A percentile compares a stretch with the other conserved stretches of the same genome.
These are phyloP conservation scores for Kazachstania kunashirensis DNA, from an alignment of 805 yeast species.

Conservation along the genomic window DNA sequence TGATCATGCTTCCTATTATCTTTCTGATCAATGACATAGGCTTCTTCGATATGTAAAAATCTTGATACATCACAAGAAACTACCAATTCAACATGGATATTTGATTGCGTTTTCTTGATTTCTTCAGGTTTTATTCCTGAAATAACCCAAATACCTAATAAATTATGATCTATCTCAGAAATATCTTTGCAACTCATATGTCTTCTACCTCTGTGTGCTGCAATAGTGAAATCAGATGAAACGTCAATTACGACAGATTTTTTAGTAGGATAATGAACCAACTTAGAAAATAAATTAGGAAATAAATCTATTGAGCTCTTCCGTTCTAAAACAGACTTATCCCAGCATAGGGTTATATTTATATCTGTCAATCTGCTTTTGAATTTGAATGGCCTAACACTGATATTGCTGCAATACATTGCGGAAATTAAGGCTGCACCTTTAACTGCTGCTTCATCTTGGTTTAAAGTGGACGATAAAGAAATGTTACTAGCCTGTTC, in stretches of 20 bases:
- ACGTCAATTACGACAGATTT: constrained; percentile 89
- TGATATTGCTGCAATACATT: constrained; percentile 2
- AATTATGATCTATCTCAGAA: constrained; percentile 20
- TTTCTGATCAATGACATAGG: constrained; percentile 82
- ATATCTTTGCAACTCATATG: neutral
- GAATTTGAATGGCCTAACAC: constrained; percentile 48
- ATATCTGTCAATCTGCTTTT: neutral
- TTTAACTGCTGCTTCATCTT: constrained; percentile 97
- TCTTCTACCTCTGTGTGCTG: neutral
- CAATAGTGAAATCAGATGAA: constrained; percentile 69
- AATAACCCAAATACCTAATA: constrained; percentile 64
- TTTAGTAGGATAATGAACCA: constrained; percentile 85
- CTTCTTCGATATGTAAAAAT: constrained; percentile 82
- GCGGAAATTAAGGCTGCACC: constrained; percentile 99
- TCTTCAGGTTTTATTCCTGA: constrained; percentile 51
- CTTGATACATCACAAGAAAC: constrained; percentile 96
- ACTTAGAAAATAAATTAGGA: constrained; percentile 92
- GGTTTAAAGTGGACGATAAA: constrained; percentile 90
- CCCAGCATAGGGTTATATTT: constrained; percentile 45
- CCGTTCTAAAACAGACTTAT: constrained; percentile 78
- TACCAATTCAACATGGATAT: constrained; percentile 27
- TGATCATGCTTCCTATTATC: neutral
- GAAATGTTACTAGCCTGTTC: constrained; percentile 70
- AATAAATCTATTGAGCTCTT: constrained; percentile 80
- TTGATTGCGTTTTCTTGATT: neutral